A percentile compares a stretch with the other conserved stretches of the same genome.
phyloP scores from a whole-genome alignment of 441 rosid species.

The Gossypium trilobum region DNA sequence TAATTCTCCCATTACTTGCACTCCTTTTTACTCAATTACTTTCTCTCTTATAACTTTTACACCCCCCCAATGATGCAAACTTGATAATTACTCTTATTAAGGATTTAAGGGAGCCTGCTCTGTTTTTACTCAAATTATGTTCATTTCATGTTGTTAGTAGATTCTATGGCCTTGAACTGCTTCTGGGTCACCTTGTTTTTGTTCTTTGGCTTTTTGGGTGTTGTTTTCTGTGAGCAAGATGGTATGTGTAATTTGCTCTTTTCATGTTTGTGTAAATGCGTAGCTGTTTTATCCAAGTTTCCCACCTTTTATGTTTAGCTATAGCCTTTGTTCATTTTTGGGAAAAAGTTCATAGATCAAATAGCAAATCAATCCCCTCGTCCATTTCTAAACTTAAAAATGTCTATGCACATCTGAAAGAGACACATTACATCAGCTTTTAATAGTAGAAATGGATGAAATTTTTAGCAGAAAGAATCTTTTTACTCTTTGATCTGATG shows the following conservation, averaged over 20 bases:
- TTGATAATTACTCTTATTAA: background rate
- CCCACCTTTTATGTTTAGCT: background rate
- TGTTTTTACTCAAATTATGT: background rate
- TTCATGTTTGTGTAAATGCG: background rate
- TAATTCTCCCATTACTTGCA: constrained; percentile 8
- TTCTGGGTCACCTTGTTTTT: constrained; percentile 37
- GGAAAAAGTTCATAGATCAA: no score
- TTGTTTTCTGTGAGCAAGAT: constrained; percentile 46
- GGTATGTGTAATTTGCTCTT: constrained; percentile 30
- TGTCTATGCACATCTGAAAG: no score
- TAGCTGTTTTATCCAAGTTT: background rate
- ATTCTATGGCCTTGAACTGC: constrained; percentile 34
- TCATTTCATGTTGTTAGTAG: background rate
- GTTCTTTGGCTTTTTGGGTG: constrained; percentile 29
- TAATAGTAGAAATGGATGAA: no score
- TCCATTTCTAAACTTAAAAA: no score
- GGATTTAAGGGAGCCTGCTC: background rate
- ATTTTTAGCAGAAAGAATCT: no score
- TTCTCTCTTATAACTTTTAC: background rate
- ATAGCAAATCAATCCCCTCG: no score
- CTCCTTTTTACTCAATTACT: background rate
- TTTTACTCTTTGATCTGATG: no score
- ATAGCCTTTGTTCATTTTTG: background rate
- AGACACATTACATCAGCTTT: no score
- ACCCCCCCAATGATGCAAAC: background rate